Evolutionary conservation across 306 rosid genomes (phyloP).

Genomic region (Fragaria ananassa): DNA sequence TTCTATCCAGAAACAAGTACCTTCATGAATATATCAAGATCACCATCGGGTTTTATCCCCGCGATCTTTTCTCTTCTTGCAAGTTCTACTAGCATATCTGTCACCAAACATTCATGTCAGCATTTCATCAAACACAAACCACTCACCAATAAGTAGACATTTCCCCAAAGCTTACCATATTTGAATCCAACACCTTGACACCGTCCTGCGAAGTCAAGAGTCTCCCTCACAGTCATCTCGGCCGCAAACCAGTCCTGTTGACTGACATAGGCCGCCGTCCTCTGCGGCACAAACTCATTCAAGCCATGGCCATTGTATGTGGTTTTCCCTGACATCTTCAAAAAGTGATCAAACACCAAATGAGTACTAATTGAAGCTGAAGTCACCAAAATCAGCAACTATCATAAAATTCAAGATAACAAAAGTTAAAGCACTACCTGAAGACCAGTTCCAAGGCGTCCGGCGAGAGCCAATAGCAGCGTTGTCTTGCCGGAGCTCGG

Average conservation of each 20-base stretch:
- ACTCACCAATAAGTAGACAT: neutral
- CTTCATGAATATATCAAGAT: conserved; percentile 98
- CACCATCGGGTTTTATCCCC: conserved; percentile 93
- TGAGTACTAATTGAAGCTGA: neutral
- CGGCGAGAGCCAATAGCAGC: conserved; percentile 87
- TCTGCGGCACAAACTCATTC: conserved; percentile 88
- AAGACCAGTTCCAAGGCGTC: conserved; percentile 79
- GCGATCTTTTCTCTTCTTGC: conserved; percentile 92
- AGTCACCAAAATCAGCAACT: neutral
- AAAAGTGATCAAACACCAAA: conserved; percentile 24
- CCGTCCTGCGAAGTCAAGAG: conserved; percentile 79
- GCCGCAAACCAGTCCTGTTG: conserved; percentile 84
- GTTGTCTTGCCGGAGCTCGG: conserved; percentile 98
- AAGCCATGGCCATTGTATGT: conserved; percentile 82
- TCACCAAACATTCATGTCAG: conserved; percentile 26
- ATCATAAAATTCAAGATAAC: neutral
- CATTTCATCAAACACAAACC: conserved; percentile 21
- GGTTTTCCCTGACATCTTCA: conserved; percentile 73
- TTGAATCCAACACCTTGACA: conserved; percentile 94
- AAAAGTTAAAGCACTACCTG: conserved; percentile 45
- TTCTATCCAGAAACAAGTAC: conserved; percentile 32
- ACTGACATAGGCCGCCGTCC: conserved; percentile 86
- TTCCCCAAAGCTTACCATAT: conserved; percentile 53
- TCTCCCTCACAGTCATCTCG: conserved; percentile 94
- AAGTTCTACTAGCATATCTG: conserved; percentile 93